Base-by-base conservation (phyloP, 352 stramenopile genomes). In the Globisporangium echinulatum region DNA sequence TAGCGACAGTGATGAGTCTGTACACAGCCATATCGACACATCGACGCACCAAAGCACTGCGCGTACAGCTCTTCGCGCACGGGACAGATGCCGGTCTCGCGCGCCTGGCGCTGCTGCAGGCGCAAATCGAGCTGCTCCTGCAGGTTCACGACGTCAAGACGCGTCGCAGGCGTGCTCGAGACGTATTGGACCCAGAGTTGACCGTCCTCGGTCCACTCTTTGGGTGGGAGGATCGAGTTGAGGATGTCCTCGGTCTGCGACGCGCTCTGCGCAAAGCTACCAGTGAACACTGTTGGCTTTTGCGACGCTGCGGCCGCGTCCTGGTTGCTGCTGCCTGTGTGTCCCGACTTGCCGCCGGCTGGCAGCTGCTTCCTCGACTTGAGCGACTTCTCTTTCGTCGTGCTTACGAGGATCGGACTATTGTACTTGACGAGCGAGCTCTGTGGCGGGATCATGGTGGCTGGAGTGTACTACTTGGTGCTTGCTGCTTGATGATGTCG, bases 171-270 rank as follows among this genome's bases (percentile, higher is more conserved):
- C 0, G 88, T 97, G 58, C 81, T 96, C 6, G 83, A 96, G 33
- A 97, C 91, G 64, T 97, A 97, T 63, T 97, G 91, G 49, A 97
- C 83, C 90, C 90, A 97, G 1, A 97, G 75, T 66, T 97, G 84
- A 8, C 85, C 88, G 58, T 97, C 87, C 60, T 96, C 79, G 0
- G 81, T 94, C 83, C 82, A 93, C 57, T 94, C 83, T 58, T 90
- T 94, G 1, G 90, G 90, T 14, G 90, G 88, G 38, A 97, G 60
- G 53, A 97, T 97, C 6, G 85, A 94, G 70, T 97, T 97, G 36
- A 96, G 67, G 37, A 97, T 96, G 70, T 96, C 90, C 40, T 97
- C 87, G 1, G 87, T 96, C 56, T 94, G 83, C 38, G 74, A 83
- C 17, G 69, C 67, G 36, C 67, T 82, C 54, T 82, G 72, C 47